Conservation (phyloP, 2,329 filamentous ascomycete species). For the Fusarium sp. region DNA sequence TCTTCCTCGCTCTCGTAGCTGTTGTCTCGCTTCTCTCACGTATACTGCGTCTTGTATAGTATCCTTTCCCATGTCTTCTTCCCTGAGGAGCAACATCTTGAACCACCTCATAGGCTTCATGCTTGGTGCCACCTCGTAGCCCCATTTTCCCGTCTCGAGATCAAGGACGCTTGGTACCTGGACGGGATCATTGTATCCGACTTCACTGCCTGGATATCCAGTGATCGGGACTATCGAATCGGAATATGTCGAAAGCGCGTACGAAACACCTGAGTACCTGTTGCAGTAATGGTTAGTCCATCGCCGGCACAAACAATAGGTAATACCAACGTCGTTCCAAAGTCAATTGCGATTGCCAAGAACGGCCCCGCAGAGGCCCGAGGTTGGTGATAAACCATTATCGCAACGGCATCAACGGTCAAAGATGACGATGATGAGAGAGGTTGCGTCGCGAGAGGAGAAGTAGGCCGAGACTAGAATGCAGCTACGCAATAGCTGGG, state of each 20-base stretch:
- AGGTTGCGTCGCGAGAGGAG: background rate
- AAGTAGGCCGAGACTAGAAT: background rate
- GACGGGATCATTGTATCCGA: background rate
- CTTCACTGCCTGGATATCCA: background rate
- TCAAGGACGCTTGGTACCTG: background rate
- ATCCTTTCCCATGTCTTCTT: background rate
- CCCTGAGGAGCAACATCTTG: conserved; percentile 13
- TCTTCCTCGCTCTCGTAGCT: background rate
- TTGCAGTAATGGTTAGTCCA: background rate
- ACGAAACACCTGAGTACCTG: background rate
- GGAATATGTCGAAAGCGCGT: background rate
- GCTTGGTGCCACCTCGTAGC: conserved; percentile 8
- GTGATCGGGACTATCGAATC: background rate
- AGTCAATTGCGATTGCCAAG: background rate
- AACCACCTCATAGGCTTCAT: conserved; percentile 20
- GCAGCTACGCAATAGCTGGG: background rate
- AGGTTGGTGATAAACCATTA: background rate
- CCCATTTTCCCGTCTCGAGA: conserved; percentile 4
- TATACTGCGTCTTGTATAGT: background rate
- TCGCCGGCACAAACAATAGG: background rate
- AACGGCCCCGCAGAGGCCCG: background rate
- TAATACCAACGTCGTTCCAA: background rate
- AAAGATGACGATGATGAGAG: background rate
- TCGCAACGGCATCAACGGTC: background rate
- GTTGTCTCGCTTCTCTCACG: background rate